Evolutionary conservation across 108 stramenopile genomes (phyloP).

Genomic region (Nannochloropsis oceanica): DNA sequence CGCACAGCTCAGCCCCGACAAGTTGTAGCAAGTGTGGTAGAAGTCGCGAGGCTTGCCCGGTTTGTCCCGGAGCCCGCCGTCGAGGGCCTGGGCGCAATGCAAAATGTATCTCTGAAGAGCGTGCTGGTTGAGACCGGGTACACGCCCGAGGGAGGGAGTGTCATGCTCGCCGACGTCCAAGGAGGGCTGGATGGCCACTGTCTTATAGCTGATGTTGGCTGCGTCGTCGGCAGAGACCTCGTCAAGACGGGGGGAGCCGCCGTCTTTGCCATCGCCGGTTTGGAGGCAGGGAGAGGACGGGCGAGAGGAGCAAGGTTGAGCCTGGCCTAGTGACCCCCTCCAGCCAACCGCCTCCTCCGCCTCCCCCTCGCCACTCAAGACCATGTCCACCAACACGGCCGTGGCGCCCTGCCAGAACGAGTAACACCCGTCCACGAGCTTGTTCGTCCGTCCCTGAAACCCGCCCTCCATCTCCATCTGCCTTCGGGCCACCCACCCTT

Average conservation of each 20-base stretch:
- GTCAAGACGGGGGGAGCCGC: no score
- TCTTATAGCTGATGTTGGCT: no score
- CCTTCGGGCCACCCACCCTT: background rate
- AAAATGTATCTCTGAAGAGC: conserved; percentile 86
- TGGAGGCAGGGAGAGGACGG: no score
- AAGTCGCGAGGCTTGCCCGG: conserved; percentile 55
- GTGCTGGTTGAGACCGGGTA: background rate
- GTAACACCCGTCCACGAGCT: conserved; percentile 97
- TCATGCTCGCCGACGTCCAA: no score
- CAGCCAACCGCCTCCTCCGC: background rate
- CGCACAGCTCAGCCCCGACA: conserved; percentile 71
- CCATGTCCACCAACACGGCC: conserved; percentile 49
- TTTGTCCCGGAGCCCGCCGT: conserved; percentile 75
- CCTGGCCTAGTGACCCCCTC: background rate
- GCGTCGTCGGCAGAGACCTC: no score
- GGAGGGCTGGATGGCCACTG: no score
- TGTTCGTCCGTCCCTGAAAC: conserved; percentile 88
- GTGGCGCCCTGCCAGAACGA: conserved; percentile 96
- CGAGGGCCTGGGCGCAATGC: conserved; percentile 82
- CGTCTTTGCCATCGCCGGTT: no score
- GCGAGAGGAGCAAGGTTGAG: no score
- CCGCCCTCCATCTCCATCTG: conserved; percentile 33
- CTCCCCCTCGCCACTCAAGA: background rate
- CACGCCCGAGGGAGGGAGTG: no score
- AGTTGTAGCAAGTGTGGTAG: conserved; percentile 96